phyloP scores from a whole-genome alignment of 108 stramenopile species.

The Fragilariopsis cylindrus region DNA sequence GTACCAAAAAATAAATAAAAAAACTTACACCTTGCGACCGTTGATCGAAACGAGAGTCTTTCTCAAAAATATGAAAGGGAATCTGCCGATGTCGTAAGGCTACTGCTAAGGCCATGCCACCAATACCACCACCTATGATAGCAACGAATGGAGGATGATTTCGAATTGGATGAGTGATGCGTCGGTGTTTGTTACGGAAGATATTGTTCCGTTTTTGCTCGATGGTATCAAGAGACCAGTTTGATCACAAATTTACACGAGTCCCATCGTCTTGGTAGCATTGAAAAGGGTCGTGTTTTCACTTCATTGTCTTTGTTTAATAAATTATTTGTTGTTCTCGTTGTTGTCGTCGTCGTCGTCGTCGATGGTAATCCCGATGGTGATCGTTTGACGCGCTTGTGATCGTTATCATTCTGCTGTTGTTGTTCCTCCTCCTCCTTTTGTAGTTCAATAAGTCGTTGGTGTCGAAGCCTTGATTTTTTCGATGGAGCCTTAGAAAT shows the following conservation, averaged over 20 bases:
- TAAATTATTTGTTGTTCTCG: not conserved
- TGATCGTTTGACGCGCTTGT: constrained; percentile 17
- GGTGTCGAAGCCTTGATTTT: constrained; percentile 44
- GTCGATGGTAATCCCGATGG: not conserved
- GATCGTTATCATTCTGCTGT: not conserved
- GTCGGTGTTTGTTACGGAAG: too few species aligned
- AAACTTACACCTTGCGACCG: constrained; percentile 49
- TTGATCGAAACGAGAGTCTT: constrained; percentile 69
- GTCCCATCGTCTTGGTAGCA: constrained; percentile 29
- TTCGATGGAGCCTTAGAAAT: constrained; percentile 43
- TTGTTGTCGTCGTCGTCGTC: not conserved
- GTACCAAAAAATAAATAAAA: too few species aligned
- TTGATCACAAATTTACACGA: constrained; percentile 46
- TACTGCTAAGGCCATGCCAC: constrained; percentile 77
- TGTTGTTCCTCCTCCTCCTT: constrained; percentile 4
- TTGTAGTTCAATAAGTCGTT: constrained; percentile 14
- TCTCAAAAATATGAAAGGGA: constrained; percentile 69
- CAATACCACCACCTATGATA: constrained; percentile 85
- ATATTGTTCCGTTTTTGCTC: not conserved
- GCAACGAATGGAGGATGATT: constrained; percentile 40
- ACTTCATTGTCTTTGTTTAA: not conserved
- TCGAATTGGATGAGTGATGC: too few species aligned
- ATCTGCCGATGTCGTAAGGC: constrained; percentile 82
- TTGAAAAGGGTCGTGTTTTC: not conserved
- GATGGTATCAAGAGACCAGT: constrained; percentile 35